A percentile compares a stretch with the other conserved stretches of the same genome.
phyloP scores from a whole-genome alignment of 2,329 filamentous ascomycete genomes.

The Geosmithia putterillii region DNA sequence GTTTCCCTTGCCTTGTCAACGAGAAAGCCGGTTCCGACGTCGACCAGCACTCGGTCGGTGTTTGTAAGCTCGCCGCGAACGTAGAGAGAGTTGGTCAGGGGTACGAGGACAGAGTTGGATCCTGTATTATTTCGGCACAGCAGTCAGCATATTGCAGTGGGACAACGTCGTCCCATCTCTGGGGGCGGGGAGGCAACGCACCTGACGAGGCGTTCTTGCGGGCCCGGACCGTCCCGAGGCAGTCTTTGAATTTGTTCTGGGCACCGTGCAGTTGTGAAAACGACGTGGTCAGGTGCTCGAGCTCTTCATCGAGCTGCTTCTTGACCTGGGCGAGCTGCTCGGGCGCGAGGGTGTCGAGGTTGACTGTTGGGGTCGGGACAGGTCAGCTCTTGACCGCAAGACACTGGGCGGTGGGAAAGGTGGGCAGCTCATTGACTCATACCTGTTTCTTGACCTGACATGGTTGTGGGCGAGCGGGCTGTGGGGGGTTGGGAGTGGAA shows the following conservation, averaged over 20 bases:
- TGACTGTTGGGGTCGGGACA: conserved; percentile 25
- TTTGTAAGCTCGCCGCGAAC: conserved; percentile 72
- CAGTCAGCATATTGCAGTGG: too few species aligned
- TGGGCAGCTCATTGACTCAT: not conserved
- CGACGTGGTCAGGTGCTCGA: conserved; percentile 84
- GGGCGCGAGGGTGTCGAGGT: conserved; percentile 63
- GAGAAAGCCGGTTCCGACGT: conserved; percentile 88
- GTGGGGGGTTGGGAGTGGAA: not conserved
- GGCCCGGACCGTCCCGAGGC: conserved; percentile 60
- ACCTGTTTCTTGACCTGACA: conserved; percentile 19
- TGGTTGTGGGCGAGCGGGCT: conserved; percentile 1
- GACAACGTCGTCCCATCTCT: not conserved
- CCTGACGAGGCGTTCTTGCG: conserved; percentile 17
- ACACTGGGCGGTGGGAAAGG: not conserved
- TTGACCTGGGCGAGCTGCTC: conserved; percentile 87
- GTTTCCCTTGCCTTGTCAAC: conserved; percentile 63
- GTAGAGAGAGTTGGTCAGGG: conserved; percentile 88
- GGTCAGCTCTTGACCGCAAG: not conserved
- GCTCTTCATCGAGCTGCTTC: conserved; percentile 90
- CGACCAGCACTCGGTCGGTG: conserved; percentile 70
- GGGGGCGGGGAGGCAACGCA: conserved; percentile 10
- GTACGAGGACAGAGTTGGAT: conserved; percentile 63
- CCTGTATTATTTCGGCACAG: not conserved
- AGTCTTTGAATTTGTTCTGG: conserved; percentile 86
- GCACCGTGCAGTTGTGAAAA: conserved; percentile 84